Evolutionary conservation across 2,329 filamentous ascomycete species (phyloP).

Genomic region (Alternaria sp.): DNA sequence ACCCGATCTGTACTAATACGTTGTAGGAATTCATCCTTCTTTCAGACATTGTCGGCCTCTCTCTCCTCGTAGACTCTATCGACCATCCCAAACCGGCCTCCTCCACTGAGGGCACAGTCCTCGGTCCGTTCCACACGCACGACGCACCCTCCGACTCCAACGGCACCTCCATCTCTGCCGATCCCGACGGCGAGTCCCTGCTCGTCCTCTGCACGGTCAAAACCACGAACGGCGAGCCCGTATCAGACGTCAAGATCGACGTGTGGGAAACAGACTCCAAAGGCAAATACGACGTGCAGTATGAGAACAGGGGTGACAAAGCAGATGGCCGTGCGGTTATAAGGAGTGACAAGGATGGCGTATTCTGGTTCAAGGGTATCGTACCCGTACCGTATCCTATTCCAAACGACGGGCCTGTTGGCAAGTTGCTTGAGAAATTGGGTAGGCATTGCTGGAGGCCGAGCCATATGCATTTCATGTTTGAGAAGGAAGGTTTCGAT

Average conservation of each 20-base stretch:
- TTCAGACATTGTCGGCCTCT: conserved; percentile 79
- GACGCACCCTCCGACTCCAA: conserved; percentile 66
- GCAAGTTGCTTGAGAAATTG: conserved; percentile 36
- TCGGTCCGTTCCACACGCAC: conserved; percentile 84
- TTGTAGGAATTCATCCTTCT: conserved; percentile 78
- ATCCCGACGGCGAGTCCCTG: conserved; percentile 71
- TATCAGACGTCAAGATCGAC: conserved; percentile 73
- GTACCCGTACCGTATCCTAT: conserved; percentile 86
- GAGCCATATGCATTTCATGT: conserved; percentile 65
- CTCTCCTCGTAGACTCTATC: conserved; percentile 80
- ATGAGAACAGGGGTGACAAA: conserved; percentile 62
- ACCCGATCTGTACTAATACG: background rate
- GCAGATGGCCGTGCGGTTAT: conserved; percentile 78
- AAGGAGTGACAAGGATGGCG: conserved; percentile 71
- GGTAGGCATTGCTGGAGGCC: conserved; percentile 46
- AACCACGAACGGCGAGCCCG: conserved; percentile 67
- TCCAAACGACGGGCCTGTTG: conserved; percentile 79
- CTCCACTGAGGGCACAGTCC: conserved; percentile 78
- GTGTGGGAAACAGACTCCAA: conserved; percentile 85
- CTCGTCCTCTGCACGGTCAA: conserved; percentile 76
- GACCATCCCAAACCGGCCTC: conserved; percentile 78
- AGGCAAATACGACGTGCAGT: conserved; percentile 85
- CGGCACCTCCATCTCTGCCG: conserved; percentile 70
- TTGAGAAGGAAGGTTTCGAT: conserved; percentile 64
- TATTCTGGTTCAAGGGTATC: conserved; percentile 86